Evolutionary conservation across 768 basidiomycete genomes (phyloP), one percentile per base, ranked within the genome.

Genomic region (Tricholoma sp.): DNA sequence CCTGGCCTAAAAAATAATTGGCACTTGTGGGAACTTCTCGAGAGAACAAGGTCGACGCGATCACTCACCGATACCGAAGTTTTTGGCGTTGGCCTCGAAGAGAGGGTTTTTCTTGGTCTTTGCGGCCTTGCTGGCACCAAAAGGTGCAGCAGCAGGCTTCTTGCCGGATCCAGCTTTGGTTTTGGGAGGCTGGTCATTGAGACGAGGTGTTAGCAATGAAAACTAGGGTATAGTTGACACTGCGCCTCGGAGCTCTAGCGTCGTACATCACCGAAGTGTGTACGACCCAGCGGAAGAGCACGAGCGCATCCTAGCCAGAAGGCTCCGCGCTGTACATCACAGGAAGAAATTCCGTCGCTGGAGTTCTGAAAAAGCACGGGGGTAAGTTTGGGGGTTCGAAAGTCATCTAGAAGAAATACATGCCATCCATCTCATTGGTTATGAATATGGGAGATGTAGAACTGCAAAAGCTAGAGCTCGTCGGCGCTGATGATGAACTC

Each of bases 171-270:
- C 83, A 62, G 82, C 48, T 68, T 88, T 90, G 71, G 75, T 67
- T 73, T 88, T 88, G 73, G 87, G 85, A 70, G 86, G 86, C 90
- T 91, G 89, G 89, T 91, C 89, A 91, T 91, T 82, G 90, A 91
- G 89, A 86, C 88, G 87, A 85, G 72, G 73, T 2, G 70, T 78
- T 68, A 80, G 75, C 77, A 73, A 73, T 63, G 67, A 50, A 54
- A 64, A 66, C 63, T 59, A 59, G 66, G 63, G 0, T 9, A 9
- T 17, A 63, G 63, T 59, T 60, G 62, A 64, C 69, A 69, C 66
- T 71, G 72, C 70, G 72, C 75, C 71, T 77, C 79, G 79, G 81
- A 82, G 81, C 80, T 80, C 77, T 78, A 80, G 71, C 69, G 77
- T 72, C 71, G 64, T 72, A 68, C 70, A 20, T 3, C 42, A 63